Conservation (phyloP, 75 land plant genomes). For the Larix kaempferi region DNA sequence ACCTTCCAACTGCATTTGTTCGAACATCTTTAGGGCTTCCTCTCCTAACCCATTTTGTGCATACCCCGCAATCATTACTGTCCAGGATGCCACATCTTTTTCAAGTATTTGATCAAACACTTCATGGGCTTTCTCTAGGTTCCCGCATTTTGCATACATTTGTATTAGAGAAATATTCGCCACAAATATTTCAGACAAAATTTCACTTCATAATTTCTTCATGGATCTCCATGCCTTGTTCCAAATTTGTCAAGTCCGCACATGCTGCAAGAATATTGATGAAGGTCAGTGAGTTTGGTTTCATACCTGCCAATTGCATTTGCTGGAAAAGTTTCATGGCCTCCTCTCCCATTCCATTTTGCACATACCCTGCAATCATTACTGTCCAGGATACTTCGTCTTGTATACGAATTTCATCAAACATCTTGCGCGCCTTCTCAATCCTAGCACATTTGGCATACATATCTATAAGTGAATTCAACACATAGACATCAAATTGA, state of each 20-base stretch:
- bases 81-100: constrained; percentile 33
- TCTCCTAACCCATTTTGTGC: constrained; percentile 20
- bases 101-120: constrained; percentile 19
- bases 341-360: constrained; percentile 18
- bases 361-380: constrained; percentile 44
- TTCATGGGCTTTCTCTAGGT: constrained; percentile 20
- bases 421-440: constrained; percentile 10
- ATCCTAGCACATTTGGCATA: constrained; percentile 21
- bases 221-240: constrained; percentile 29
- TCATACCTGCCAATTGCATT: constrained; percentile 12
- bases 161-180: constrained; percentile 34
- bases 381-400: constrained; percentile 37
- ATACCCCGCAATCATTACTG: constrained; percentile 32
- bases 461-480: constrained; percentile 16
- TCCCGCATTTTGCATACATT: constrained; percentile 45
- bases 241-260: constrained; percentile 7
- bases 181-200: constrained; percentile 16
- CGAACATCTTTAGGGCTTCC: constrained; percentile 17
- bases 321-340: constrained; percentile 15
- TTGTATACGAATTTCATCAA: constrained; percentile 16
- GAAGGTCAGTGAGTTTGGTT: constrained; percentile 22
- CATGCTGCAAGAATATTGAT: constrained; percentile 42
- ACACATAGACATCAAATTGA: background rate
- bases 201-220: constrained; percentile 23
- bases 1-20: constrained; percentile 15